phyloP scores from a whole-genome alignment of 441 rosid genomes.

The Bruguiera hainesii region DNA sequence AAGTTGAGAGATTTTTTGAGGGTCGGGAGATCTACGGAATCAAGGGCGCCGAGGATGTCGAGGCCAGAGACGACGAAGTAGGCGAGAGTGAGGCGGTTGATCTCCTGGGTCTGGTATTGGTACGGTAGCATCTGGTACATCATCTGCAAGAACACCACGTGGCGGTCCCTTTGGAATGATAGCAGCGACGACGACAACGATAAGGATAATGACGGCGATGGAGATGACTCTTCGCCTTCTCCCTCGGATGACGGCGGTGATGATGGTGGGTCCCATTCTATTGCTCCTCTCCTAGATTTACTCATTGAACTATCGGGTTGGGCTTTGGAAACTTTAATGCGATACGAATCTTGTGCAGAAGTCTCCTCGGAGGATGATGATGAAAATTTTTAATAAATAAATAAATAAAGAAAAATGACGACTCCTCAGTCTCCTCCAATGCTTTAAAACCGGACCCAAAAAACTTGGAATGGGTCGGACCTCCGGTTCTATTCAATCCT shows the following conservation, averaged over 20 bases:
- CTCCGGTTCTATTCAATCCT: no score
- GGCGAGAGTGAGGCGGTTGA: conserved; percentile 85
- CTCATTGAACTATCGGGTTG: background rate
- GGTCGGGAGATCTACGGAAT: conserved; percentile 34
- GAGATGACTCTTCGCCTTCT: conserved; percentile 12
- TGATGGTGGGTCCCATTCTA: conserved; percentile 21
- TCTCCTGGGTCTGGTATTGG: conserved; percentile 80
- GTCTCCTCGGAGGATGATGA: no score
- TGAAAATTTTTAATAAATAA: no score
- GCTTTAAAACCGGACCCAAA: no score
- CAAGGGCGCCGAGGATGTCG: conserved; percentile 61
- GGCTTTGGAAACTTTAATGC: no score
- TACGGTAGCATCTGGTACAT: conserved; percentile 72
- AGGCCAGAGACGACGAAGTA: conserved; percentile 86
- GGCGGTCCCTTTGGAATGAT: conserved; percentile 55
- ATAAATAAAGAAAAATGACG: no score
- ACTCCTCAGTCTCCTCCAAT: no score
- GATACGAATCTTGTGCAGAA: no score
- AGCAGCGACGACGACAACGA: conserved; percentile 18
- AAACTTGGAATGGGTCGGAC: no score
- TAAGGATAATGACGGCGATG: conserved; percentile 17
- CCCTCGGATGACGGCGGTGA: conserved; percentile 6
- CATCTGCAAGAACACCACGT: conserved; percentile 65
- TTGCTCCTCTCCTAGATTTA: conserved; percentile 10
- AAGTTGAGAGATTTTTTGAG: background rate